Evolutionary conservation across 1,139 yeast species (phyloP), one percentile per base, ranked within the genome.

Genomic region (Diutina siamensis): DNA sequence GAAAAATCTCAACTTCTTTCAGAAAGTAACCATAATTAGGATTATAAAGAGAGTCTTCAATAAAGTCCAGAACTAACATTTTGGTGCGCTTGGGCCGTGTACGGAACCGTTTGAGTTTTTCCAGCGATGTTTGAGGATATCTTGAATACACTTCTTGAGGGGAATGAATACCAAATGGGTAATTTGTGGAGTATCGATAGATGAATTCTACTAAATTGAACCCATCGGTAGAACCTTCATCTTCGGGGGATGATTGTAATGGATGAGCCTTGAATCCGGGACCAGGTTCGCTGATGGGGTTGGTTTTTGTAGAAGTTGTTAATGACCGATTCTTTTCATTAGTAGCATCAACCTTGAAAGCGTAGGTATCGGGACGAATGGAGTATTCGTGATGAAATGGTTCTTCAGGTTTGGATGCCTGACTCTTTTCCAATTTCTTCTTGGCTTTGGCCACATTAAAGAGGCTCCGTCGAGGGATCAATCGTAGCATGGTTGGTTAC

Each of bases 21-120:
- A 88, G 71, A 57, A 86, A 86, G 59, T 86, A 87, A 0, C 95
- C 95, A 57, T 86, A 87, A 50, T 71, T 57, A 0, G 94, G 88
- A 59, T 87, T 83, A 58, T 86, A 86, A 54, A 86, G 64, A 18
- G 94, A 81, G 58, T 86, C 95, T 53, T 86, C 95, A 48, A 86
- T 86, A 60, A 83, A 87, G 55, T 85, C 95, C 15, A 85, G 68
- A 0, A 81, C 66, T 28, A 81, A 64, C 89, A 86, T 81, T 56
- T 83, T 80, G 2, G 78, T 76, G 40, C 74, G 70, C 34, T 57
- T 65, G 0, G 95, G 95, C 31, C 92, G 68, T 46, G 52, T 55
- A 44, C 62, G 64, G 33, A 68, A 58, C 45, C 71, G 65, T 1
- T 74, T 60, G 44, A 83, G 62, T 48, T 70, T 71, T 28, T 65